These are phyloP conservation scores for Boletus rubropictus DNA, from an alignment of 768 basidiomycete genomes.

Conservation along the genomic window DNA sequence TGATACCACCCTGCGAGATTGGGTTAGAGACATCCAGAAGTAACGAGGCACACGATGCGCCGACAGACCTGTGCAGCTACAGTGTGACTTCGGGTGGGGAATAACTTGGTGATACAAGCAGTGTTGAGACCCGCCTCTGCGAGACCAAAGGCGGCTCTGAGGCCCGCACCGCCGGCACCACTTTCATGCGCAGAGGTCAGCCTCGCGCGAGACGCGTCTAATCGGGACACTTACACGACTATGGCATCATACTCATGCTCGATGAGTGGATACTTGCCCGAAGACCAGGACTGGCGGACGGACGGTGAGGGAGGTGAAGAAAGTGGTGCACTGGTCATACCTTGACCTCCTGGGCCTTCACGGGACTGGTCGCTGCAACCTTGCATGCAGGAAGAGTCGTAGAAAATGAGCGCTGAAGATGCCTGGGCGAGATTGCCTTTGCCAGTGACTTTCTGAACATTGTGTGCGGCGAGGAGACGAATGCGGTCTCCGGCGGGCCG, in stretches of 20 bases:
- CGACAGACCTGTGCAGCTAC: constrained; percentile 86
- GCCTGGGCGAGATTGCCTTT: constrained; percentile 29
- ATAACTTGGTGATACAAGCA: constrained; percentile 97
- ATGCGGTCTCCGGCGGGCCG: constrained; percentile 12
- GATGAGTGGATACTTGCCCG: constrained; percentile 91
- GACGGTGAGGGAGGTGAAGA: constrained; percentile 3
- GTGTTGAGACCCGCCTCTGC: constrained; percentile 99
- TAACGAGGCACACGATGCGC: not conserved
- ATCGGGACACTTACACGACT: constrained; percentile 75
- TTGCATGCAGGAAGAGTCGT: constrained; percentile 53
- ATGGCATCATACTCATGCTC: constrained; percentile 99
- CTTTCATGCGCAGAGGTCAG: constrained; percentile 37
- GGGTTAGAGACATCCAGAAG: constrained; percentile 9
- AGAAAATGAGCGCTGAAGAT: constrained; percentile 57
- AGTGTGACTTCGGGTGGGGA: constrained; percentile 97
- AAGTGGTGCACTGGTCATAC: constrained; percentile 34
- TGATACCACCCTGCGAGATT: constrained; percentile 79
- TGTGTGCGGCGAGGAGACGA: constrained; percentile 16
- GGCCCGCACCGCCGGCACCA: constrained; percentile 96
- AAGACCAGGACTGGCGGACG: constrained; percentile 57
- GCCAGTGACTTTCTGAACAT: constrained; percentile 68
- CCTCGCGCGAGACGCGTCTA: not conserved
- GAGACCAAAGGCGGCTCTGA: constrained; percentile 96
- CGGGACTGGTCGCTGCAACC: constrained; percentile 65
- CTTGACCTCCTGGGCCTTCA: constrained; percentile 78